phyloP scores from a whole-genome alignment of 345 rosid species.

The Pistacia atlantica region DNA sequence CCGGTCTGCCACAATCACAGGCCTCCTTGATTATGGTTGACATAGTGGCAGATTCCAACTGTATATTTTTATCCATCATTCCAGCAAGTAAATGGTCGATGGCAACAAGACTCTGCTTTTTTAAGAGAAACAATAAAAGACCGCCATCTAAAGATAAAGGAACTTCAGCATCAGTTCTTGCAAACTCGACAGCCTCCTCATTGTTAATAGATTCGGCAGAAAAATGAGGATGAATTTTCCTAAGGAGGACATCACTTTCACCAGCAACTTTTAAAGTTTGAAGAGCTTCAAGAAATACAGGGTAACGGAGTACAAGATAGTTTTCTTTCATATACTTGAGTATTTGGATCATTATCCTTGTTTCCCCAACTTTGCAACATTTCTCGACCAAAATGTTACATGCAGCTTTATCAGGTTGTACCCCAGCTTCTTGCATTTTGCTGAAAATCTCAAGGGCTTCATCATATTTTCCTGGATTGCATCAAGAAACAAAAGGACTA shows the following conservation, averaged over 20 bases:
- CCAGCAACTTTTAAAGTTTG: constrained; percentile 50
- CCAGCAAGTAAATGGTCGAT: constrained; percentile 55
- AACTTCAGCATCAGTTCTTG: constrained; percentile 23
- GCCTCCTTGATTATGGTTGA: constrained; percentile 54
- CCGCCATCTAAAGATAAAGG: constrained; percentile 39
- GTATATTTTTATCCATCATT: constrained; percentile 36
- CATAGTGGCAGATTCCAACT: constrained; percentile 46
- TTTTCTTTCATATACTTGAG: constrained; percentile 69
- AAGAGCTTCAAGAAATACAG: constrained; percentile 61
- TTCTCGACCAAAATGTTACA: constrained; percentile 79
- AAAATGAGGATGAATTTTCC: constrained; percentile 74
- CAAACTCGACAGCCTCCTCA: constrained; percentile 21
- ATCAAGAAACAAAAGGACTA: constrained; percentile 14
- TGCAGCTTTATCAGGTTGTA: constrained; percentile 86
- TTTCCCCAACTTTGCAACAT: constrained; percentile 63
- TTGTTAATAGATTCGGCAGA: constrained; percentile 30
- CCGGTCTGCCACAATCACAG: constrained; percentile 41
- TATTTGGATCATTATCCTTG: constrained; percentile 42
- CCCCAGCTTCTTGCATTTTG: constrained; percentile 80
- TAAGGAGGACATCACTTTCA: constrained; percentile 53
- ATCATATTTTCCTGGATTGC: constrained; percentile 58
- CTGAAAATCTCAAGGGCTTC: constrained; percentile 72
- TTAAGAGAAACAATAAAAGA: constrained; percentile 56
- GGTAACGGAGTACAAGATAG: constrained; percentile 59
- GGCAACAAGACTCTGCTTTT: constrained; percentile 62